These are phyloP conservation scores for Aspergillus aculeatinus DNA, from an alignment of 2,329 filamentous ascomycete genomes.

Conservation along the genomic window DNA sequence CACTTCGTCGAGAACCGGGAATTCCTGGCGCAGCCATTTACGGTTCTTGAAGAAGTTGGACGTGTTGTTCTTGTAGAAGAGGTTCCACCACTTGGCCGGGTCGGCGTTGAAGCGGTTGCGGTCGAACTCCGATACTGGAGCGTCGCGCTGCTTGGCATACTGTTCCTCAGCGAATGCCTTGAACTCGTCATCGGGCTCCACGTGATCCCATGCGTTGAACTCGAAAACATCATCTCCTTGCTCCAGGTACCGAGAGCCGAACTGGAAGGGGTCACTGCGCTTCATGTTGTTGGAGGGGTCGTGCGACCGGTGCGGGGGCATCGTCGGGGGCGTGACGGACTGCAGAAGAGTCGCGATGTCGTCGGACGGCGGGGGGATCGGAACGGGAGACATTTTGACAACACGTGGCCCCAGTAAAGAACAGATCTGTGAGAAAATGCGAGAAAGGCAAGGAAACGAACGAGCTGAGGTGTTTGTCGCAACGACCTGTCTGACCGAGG, in stretches of 20 bases:
- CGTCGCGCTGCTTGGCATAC: conserved; percentile 77
- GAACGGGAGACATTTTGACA: conserved; percentile 12
- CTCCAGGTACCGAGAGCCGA: conserved; percentile 82
- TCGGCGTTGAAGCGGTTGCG: conserved; percentile 83
- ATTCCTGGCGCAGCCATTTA: conserved; percentile 96
- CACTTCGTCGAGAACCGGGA: conserved; percentile 78
- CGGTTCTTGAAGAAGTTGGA: conserved; percentile 98
- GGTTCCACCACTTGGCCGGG: conserved; percentile 96
- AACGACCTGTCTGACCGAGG: not conserved
- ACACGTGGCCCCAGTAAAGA: not conserved
- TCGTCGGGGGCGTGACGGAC: conserved; percentile 47
- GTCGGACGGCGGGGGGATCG: conserved; percentile 18
- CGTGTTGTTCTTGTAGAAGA: conserved; percentile 97
- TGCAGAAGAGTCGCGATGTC: conserved; percentile 36
- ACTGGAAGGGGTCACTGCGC: conserved; percentile 88
- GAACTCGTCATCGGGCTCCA: conserved; percentile 87
- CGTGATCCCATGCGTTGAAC: conserved; percentile 99
- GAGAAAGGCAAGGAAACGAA: not conserved
- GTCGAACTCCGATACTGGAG: conserved; percentile 91
- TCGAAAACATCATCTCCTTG: conserved; percentile 88
- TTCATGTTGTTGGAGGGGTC: conserved; percentile 73
- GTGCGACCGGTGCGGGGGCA: conserved; percentile 67
- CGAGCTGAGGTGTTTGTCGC: not conserved
- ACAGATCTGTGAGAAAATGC: not conserved
- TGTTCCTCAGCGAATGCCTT: conserved; percentile 81